Evolutionary conservation across 2,329 filamentous ascomycete species (phyloP), one percentile per base, ranked within the genome.

Genomic region (Cryphonectria japonica): DNA sequence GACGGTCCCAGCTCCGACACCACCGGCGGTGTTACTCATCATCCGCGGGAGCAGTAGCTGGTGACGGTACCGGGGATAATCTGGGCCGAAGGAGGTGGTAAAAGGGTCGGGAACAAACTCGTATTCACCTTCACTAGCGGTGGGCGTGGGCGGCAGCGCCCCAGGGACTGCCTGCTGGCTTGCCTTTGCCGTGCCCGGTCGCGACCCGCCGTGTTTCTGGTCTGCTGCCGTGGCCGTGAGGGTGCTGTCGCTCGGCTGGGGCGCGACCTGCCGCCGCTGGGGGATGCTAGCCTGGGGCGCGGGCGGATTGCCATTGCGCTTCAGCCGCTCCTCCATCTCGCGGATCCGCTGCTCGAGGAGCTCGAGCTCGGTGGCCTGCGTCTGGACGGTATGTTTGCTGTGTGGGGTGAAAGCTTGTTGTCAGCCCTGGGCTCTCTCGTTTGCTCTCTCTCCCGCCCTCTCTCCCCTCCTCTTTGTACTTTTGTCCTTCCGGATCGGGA

Each of bases 251-350:
- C 64, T 73, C 62, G 69, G 74, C 70, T 73, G 62, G 57, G 71
- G 68, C 69, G 75, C 75, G 73, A 80, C 78, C 32, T 76, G 75
- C 75, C 70, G 74, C 75, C 37, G 79, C 66, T 59, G 78, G 75
- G 72, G 76, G 75, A 75, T 77, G 75, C 74, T 78, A 77, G 73
- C 75, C 70, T 67, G 76, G 76, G 54, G 76, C 72, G 71, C 71
- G 62, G 61, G 72, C 69, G 52, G 52, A 41, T 64, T 69, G 70
- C 62, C 72, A 71, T 37, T 70, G 68, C 68, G 63, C 83, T 85
- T 88, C 68, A 98, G 87, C 61, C 92, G 91, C 76, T 92, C 87
- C 82, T 98, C 95, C 82, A 96, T 94, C 77, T 94, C 94, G 76
- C 90, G 91, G 76, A 98, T 89, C 76, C 91, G 91, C 67, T 90